Evolutionary conservation across 805 yeast species (phyloP), one percentile per base, ranked within the genome.

Genomic region (Candida nemodendra): DNA sequence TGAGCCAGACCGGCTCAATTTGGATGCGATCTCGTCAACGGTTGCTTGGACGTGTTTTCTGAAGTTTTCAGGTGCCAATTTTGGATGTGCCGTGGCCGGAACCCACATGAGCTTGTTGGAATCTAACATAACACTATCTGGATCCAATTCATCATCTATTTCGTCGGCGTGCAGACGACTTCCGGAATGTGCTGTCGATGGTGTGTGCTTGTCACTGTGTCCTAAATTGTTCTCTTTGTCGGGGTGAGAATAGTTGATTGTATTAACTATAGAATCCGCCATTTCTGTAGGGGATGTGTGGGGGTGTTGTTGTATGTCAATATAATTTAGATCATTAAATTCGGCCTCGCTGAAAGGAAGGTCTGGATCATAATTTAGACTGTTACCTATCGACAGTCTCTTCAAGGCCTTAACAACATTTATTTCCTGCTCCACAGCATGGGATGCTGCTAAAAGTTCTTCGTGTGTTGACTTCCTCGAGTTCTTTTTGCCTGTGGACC

Each of bases 1-100:
- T 3, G 62, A 51, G 18, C 47, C 48, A 25, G 61, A 47, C 17
- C 60, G 41, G 38, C 57, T 53, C 35, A 61, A 44, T 32, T 71
- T 65, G 36, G 71, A 69, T 44, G 74, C 61, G 23, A 75, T 58
- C 44, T 74, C 79, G 42, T 71, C 72, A 4, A 76, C 78, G n/a
- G 77, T 71, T 18, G 65, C 59, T 41, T 81, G 81, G 30, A 84
- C 80, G 54, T 83, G 84, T 47, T 72, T 74, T 47, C 79, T 68
- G 64, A 79, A 84, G 51, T 85, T 87, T 53, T 86, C 95, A 2
- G 98, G 98, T 18, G 95, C 90, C n/a, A 91, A 75, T 52, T 85
- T 91, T 1, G 98, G 98, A 59, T 93, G 99, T 26, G 88, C 71
- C 45, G 78, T 79, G 2, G 98, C 99, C 0, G 98, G 98, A 1